Percentiles rank a stretch among this genome's conserved stretches.
Evolutionary conservation across 441 rosid genomes (phyloP).

Genomic region (Erodium trifolium): DNA sequence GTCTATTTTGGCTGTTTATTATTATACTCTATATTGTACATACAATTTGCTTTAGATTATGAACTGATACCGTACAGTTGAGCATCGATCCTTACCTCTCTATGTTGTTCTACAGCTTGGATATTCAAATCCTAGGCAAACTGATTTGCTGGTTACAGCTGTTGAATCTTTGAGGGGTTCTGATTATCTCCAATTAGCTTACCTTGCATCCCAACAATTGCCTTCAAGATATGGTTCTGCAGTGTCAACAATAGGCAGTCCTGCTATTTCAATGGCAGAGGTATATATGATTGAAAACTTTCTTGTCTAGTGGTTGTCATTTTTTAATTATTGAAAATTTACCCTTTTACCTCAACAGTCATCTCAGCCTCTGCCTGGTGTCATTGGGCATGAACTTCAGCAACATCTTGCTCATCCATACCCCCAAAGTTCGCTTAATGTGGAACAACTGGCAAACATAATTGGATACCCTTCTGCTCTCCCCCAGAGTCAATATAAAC

Average conservation of each 20-base stretch:
- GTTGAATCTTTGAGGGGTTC: slow-evolving; percentile 22
- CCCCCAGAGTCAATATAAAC: slow-evolving; percentile 15
- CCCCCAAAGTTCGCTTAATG: slow-evolving; percentile 19
- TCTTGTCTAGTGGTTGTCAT: neutral
- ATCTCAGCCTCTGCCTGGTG: slow-evolving; percentile 18
- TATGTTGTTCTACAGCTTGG: slow-evolving; percentile 23
- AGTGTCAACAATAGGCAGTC: slow-evolving; percentile 19
- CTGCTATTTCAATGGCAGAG: slow-evolving; percentile 29
- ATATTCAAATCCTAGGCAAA: slow-evolving; percentile 19
- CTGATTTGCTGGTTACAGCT: slow-evolving; percentile 18
- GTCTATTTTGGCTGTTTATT: slow-evolving; percentile 1
- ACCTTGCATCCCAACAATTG: slow-evolving; percentile 17
- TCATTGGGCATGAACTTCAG: slow-evolving; percentile 16
- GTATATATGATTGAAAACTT: slow-evolving; percentile 20
- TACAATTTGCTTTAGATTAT: neutral
- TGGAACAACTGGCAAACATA: slow-evolving; percentile 14
- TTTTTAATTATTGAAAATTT: neutral
- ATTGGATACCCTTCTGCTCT: slow-evolving; percentile 19
- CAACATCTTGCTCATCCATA: slow-evolving; percentile 19
- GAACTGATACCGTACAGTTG: slow-evolving; percentile 4
- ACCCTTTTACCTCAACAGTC: slow-evolving; percentile 20
- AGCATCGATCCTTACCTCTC: slow-evolving; percentile 7
- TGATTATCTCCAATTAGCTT: slow-evolving; percentile 13
- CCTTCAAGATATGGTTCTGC: slow-evolving; percentile 22
- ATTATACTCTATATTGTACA: slow-evolving; percentile 6